Base-by-base conservation (phyloP, 2,329 filamentous ascomycete species). In the Alternaria viburni region DNA sequence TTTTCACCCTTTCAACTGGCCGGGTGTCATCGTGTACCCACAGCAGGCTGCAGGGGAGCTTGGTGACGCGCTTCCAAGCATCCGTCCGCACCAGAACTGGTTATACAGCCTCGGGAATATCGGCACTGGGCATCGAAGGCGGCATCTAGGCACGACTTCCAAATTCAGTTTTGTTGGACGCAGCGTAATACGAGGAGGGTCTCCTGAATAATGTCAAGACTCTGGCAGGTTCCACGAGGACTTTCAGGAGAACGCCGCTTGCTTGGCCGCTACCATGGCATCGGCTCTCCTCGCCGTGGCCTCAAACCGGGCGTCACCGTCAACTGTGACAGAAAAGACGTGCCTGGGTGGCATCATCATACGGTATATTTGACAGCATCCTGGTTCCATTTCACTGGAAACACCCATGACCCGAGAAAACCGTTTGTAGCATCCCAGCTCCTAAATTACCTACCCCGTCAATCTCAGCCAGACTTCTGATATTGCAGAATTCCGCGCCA, bases 61-160 rank as follows among this genome's bases (percentile, higher is more conserved):
- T 26, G 57, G 43, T 51, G 25, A 50, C 26, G 17, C 15, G 17
- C 41, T 46, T 60, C 55, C 50, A 55, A 21, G 36, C 50, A 32
- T 19, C 54, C 57, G 64, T 28, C 57, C 46, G 54, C 25, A 36
- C 50, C 50, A 56, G 56, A n/a, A 50, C 41, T 41, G 45, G 26
- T 13, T 30, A 30, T 28, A 44, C 50, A 41, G 60, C 28, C 30
- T 44, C 52, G 36, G 57, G 19, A 62, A 23, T 50, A n/a, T n/a
- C 62, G 56, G 62, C 49, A 54, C 44, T 26, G 56, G 21, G 49
- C 49, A 36, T 51, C 49, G 28, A 51, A 51, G 44, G 54, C 62
- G 62, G 57, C 64, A 62, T 54, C 46, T 25, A 57, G 52, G 60
- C 55, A 59, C 49, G 52, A 45, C 52, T 44, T 55, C 59, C 55